A percentile compares a stretch with the other conserved stretches of the same genome.
These are phyloP conservation scores for Epipyxis sp. DNA, from an alignment of 108 stramenopile genomes.

Conservation along the genomic window DNA sequence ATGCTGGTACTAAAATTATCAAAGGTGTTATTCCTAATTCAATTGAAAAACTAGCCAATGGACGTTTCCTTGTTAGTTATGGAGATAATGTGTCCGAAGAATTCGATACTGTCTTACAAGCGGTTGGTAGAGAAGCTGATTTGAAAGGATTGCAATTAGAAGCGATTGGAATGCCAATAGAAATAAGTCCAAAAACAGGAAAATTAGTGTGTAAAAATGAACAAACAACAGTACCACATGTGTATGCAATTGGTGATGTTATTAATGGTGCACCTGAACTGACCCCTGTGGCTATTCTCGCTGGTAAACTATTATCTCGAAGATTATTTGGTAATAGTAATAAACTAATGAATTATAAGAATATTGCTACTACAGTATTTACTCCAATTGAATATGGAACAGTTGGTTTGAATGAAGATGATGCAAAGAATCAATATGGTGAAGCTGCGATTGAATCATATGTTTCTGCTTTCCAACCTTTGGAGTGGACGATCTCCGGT, in stretches of 20 bases:
- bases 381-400: constrained; percentile 92
- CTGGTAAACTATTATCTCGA: constrained; percentile 76
- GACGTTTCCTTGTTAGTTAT: constrained; percentile 76
- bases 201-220: constrained; percentile 76
- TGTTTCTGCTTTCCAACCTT: constrained; percentile 81
- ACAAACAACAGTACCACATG: constrained; percentile 78
- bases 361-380: constrained; percentile 92
- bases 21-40: constrained; percentile 26
- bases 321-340: constrained; percentile 82
- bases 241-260: constrained; percentile 97
- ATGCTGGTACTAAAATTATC: constrained; percentile 42
- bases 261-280: constrained; percentile 92
- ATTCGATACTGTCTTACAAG: constrained; percentile 70
- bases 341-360: constrained; percentile 81
- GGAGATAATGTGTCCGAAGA: constrained; percentile 64
- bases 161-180: constrained; percentile 59
- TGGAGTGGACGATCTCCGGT: constrained; percentile 85
- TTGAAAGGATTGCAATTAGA: constrained; percentile 71
- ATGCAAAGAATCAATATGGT: constrained; percentile 74
- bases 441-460: constrained; percentile 80
- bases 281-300: constrained; percentile 95
- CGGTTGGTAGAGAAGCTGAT: constrained; percentile 87
- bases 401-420: constrained; percentile 90
- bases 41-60: constrained; percentile 51
- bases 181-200: constrained; percentile 64